These are phyloP conservation scores for Colletotrichum truncatum DNA, from an alignment of 2,329 filamentous ascomycete species.

Conservation along the genomic window DNA sequence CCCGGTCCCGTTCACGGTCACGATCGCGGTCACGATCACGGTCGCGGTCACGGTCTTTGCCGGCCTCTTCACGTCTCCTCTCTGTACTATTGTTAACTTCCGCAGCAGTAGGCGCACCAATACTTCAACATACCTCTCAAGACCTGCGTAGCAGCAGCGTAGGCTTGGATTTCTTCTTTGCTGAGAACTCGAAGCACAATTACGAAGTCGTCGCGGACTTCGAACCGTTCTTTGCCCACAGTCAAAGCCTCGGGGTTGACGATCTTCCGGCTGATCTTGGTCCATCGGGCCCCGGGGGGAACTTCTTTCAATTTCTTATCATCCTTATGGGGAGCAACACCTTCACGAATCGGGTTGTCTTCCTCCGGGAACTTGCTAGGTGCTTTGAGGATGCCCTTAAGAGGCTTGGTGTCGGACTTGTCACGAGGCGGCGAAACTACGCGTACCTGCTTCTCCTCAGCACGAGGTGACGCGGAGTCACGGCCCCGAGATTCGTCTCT, in stretches of 20 bases:
- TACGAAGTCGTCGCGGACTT: conserved; percentile 92
- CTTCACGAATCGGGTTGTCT: conserved; percentile 82
- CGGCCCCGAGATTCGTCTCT: conserved; percentile 51
- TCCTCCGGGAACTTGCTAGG: conserved; percentile 92
- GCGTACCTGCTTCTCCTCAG: conserved; percentile 62
- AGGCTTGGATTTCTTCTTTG: conserved; percentile 89
- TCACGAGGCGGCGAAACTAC: conserved; percentile 76
- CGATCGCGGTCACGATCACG: conserved; percentile 44
- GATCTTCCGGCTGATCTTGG: conserved; percentile 86
- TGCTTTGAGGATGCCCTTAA: conserved; percentile 86
- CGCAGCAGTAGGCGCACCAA: background rate
- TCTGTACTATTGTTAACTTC: conserved; percentile 34
- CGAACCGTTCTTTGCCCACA: conserved; percentile 88
- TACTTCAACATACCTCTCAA: conserved; percentile 72
- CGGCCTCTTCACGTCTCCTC: conserved; percentile 42
- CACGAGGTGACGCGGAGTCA: conserved; percentile 42
- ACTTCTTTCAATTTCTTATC: conserved; percentile 77
- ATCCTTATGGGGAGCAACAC: conserved; percentile 93
- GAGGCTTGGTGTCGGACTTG: conserved; percentile 71
- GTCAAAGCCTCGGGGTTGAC: conserved; percentile 91
- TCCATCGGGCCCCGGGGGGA: conserved; percentile 86
- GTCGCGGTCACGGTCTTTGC: conserved; percentile 40
- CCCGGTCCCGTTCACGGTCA: conserved; percentile 32
- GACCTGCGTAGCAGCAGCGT: conserved; percentile 82
- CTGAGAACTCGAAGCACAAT: conserved; percentile 90